These are phyloP conservation scores for Leccinum uliginosum DNA, from an alignment of 768 basidiomycete genomes.

Conservation along the genomic window DNA sequence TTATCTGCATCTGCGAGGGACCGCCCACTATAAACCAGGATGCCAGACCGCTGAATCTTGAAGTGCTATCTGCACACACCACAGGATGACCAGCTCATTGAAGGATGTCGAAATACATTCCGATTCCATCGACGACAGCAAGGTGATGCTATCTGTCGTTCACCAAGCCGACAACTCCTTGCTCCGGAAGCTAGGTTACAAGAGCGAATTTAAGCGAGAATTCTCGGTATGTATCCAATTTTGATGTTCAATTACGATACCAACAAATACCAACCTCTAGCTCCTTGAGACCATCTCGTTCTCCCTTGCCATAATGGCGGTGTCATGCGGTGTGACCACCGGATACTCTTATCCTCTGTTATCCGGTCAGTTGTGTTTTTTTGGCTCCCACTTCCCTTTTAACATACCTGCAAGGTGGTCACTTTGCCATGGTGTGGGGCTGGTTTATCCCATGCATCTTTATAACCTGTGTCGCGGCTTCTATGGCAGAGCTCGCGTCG, in stretches of 20 bases:
- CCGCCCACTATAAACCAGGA: background rate
- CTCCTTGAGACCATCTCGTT: conserved; percentile 24
- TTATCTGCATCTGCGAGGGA: background rate
- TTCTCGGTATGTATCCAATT: conserved; percentile 14
- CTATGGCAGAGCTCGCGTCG: conserved; percentile 8
- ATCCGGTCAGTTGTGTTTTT: background rate
- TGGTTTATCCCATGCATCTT: conserved; percentile 8
- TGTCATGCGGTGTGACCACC: conserved; percentile 18
- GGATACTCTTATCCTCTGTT: background rate
- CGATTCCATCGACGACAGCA: background rate
- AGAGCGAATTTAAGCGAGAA: conserved; percentile 24
- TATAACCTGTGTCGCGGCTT: conserved; percentile 10
- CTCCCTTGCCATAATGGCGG: conserved; percentile 21
- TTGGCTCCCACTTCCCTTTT: background rate
- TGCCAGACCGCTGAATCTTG: background rate
- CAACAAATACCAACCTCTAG: background rate
- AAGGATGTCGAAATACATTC: background rate
- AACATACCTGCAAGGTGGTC: background rate
- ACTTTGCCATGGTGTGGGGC: conserved; percentile 5
- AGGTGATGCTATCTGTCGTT: background rate
- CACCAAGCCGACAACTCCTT: conserved; percentile 18
- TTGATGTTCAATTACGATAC: background rate
- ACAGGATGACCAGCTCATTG: background rate
- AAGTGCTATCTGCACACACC: background rate
- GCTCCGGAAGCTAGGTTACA: conserved; percentile 22